Conservation (phyloP, 2,329 filamentous ascomycete species). For the Dactylellina drechsleri region DNA sequence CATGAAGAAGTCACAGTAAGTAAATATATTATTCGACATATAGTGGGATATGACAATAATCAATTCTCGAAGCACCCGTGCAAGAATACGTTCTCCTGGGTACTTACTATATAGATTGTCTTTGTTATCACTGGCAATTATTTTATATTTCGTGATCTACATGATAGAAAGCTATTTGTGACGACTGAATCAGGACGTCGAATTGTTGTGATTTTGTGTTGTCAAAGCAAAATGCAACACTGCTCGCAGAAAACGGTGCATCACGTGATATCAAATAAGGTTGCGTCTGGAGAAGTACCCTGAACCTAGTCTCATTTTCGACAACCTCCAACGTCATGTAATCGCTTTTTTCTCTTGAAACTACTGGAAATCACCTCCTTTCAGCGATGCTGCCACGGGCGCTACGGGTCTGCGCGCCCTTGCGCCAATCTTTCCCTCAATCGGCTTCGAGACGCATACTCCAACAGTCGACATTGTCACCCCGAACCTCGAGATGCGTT, state of each 20-base stretch:
- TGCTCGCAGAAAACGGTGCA: not conserved
- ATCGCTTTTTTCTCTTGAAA: slow-evolving; percentile 4
- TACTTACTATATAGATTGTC: too few relatives aligned
- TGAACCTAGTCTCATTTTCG: slow-evolving; percentile 3
- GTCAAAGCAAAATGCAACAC: slow-evolving; percentile 32
- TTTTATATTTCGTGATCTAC: not conserved
- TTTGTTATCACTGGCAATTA: not conserved
- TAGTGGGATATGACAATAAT: too few relatives aligned
- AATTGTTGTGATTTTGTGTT: not conserved
- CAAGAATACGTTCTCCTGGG: too few relatives aligned
- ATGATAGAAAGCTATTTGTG: not conserved
- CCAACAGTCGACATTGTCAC: not conserved
- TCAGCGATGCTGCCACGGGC: slow-evolving; percentile 30
- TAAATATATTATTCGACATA: too few relatives aligned
- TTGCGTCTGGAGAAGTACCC: not conserved
- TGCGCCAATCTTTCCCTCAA: slow-evolving; percentile 28
- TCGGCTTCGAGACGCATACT: slow-evolving; percentile 10
- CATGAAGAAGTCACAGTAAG: too few relatives aligned
- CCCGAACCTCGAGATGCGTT: slow-evolving; percentile 2
- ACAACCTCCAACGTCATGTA: slow-evolving; percentile 29
- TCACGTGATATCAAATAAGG: slow-evolving; percentile 46
- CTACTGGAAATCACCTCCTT: not conserved
- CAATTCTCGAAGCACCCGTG: too few relatives aligned
- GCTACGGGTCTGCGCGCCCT: slow-evolving; percentile 40
- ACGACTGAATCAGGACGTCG: not conserved